Percentiles rank a stretch among this genome's conserved stretches.
Evolutionary conservation across 140 eudicot genomes (phyloP).

Genomic region (Oenanthe javanica): DNA sequence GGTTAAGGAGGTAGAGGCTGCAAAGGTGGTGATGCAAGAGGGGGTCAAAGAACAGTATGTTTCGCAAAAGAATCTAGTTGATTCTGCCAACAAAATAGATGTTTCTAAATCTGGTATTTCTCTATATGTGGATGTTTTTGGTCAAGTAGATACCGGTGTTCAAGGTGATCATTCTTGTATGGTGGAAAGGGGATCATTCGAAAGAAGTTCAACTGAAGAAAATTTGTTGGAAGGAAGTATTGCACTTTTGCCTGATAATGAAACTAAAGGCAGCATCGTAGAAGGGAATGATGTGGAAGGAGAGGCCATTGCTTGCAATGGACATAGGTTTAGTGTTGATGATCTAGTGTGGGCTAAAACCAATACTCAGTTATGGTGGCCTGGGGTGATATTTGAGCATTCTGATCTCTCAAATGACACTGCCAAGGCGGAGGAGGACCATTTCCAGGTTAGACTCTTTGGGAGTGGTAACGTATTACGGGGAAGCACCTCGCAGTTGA

Average conservation of each 20-base stretch:
- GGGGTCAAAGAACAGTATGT: neutral
- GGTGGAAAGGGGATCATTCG: slow-evolving; percentile 6
- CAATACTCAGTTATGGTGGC: slow-evolving; percentile 57
- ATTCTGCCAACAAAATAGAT: slow-evolving; percentile 23
- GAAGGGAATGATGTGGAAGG: slow-evolving; percentile 16
- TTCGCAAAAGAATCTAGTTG: slow-evolving; percentile 11
- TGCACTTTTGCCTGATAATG: neutral
- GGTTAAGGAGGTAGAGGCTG: slow-evolving; percentile 1
- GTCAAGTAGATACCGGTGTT: slow-evolving; percentile 28
- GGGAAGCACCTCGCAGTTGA: slow-evolving; percentile 38
- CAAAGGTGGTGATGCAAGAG: neutral
- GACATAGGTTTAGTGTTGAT: slow-evolving; percentile 28
- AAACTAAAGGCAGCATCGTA: neutral
- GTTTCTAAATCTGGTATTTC: slow-evolving; percentile 39
- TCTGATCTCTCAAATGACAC: slow-evolving; percentile 28
- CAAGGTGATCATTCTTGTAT: neutral
- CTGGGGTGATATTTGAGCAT: slow-evolving; percentile 49
- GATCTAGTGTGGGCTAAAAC: slow-evolving; percentile 62
- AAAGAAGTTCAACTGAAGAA: slow-evolving; percentile 7
- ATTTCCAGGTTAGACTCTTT: slow-evolving; percentile 35
- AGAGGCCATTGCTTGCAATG: slow-evolving; percentile 17
- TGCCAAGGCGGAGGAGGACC: slow-evolving; percentile 16
- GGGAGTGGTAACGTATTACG: slow-evolving; percentile 40
- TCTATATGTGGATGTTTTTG: slow-evolving; percentile 48
- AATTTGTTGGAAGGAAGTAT: neutral